These are phyloP conservation scores for Peniophora sp. DNA, from an alignment of 1,284 basidiomycete genomes.

Conservation along the genomic window DNA sequence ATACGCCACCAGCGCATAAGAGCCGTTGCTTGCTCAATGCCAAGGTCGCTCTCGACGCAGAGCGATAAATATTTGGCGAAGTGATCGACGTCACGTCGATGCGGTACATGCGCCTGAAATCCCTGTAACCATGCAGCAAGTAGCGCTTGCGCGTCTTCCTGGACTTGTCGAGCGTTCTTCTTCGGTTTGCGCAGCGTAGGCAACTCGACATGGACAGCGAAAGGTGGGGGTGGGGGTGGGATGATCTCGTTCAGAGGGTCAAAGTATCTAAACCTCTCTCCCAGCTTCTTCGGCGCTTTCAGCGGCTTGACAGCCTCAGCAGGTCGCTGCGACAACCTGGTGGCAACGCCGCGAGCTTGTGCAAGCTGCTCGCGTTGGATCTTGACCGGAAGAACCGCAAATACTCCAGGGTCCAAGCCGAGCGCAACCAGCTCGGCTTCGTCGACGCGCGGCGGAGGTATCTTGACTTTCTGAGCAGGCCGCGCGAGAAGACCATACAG, in stretches of 20 bases:
- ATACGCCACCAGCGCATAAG: conserved; percentile 78
- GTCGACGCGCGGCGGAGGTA: conserved; percentile 19
- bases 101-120: conserved; percentile 52
- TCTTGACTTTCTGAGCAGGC: conserved; percentile 13
- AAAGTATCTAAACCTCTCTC: conserved; percentile 14
- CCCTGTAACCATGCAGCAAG: conserved; percentile 68
- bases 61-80: conserved; percentile 65
- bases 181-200: conserved; percentile 46
- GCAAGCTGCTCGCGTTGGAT: conserved; percentile 71
- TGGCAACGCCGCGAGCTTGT: conserved; percentile 30
- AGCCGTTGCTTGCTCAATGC: conserved; percentile 58
- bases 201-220: conserved; percentile 36
- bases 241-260: conserved; percentile 22
- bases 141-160: conserved; percentile 59
- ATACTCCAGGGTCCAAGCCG: conserved; percentile 67
- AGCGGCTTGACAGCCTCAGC: conserved; percentile 5
- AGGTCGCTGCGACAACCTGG: conserved; percentile 10
- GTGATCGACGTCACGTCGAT: conserved; percentile 60
- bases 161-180: conserved; percentile 47
- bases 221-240: conserved; percentile 41
- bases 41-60: conserved; percentile 57
- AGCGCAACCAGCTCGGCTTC: conserved; percentile 49
- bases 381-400: conserved; percentile 51
- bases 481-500: conserved; percentile 20
- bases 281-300: conserved; percentile 49